Evolutionary conservation across 192 early-diverging fungal genomes (phyloP), one percentile per base, ranked within the genome.

Genomic region (Backusella liffmaniae): DNA sequence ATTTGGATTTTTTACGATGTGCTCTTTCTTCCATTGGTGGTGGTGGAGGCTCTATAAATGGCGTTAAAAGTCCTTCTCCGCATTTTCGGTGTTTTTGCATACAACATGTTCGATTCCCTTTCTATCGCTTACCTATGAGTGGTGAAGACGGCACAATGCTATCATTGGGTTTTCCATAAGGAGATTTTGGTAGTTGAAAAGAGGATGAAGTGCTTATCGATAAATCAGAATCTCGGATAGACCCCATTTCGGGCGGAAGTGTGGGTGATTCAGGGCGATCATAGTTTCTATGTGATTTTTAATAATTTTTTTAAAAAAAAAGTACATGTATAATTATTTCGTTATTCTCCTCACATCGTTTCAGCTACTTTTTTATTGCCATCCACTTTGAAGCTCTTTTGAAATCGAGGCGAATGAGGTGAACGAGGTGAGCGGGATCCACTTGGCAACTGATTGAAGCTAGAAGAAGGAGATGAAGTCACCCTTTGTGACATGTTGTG

Each of bases 251-350:
- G 1, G 41, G 51, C 0, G 76, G 76, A 26, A 77, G 41, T 10
- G 76, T 77, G 21, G 76, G 76, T 35, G 76, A 77, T 46, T 77
- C 76, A 12, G 76, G 76, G 65, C 76, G 70, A 66, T 77, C 70
- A 69, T 44, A 34, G 51, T 34, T 42, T 36, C 49, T 51, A 42
- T 34, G 51, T 72, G 13, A 41, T 30, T 72, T 42, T 32, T 32
- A 32, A 32, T 32, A 32, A 32, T 32, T 3, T 3, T 32, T 32
- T 32, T 3, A 32, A 2, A 32, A 32, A 32, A 32, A 32, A 3
- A 32, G 32, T 32, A 32, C 32, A 32, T 32, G 32, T 32, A 32
- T 32, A 3, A 32, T 32, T 32, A 1, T 32, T 32, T 32, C 32
- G 15, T 49, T 44, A n/a, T n/a, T 49, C 15, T 49, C 5, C 53